Evolutionary conservation across 352 stramenopile species (phyloP).

Genomic region (Globisporangium megalacanthum): DNA sequence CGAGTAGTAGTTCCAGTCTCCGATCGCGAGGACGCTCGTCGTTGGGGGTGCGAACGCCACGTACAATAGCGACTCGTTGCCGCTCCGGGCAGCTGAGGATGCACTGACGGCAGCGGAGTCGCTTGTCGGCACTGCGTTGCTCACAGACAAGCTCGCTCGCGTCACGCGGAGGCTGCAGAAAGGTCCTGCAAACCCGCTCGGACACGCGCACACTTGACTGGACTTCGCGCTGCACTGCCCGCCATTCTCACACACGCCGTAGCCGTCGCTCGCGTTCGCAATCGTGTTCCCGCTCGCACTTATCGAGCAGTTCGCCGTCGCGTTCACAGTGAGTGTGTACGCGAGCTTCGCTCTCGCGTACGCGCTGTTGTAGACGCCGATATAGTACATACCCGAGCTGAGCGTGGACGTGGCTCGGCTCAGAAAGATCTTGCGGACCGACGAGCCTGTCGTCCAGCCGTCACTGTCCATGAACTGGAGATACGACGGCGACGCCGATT

Average conservation of each 20-base stretch:
- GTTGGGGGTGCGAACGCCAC: conserved; percentile 19
- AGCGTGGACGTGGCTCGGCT: conserved; percentile 55
- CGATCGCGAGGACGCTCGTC: conserved; percentile 28
- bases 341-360: conserved; percentile 47
- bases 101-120: not conserved
- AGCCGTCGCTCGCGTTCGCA: conserved; percentile 7
- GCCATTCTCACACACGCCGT: conserved; percentile 39
- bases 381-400: conserved; percentile 68
- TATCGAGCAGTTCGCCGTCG: conserved; percentile 32
- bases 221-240: conserved; percentile 43
- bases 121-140: not conserved
- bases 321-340: conserved; percentile 52
- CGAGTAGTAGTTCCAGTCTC: conserved; percentile 55
- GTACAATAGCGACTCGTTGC: conserved; percentile 15
- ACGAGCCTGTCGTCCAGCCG: conserved; percentile 35
- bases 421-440: conserved; percentile 48
- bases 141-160: conserved; percentile 12
- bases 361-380: conserved; percentile 65
- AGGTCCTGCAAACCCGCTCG: conserved; percentile 22
- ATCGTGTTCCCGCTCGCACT: not conserved
- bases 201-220: conserved; percentile 47
- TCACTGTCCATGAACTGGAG: conserved; percentile 49
- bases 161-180: conserved; percentile 39
- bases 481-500: conserved; percentile 11
- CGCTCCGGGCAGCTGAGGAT: not conserved